Conservation (phyloP, 2,329 filamentous ascomycete species). For the Chaetomiaceae sp. region DNA sequence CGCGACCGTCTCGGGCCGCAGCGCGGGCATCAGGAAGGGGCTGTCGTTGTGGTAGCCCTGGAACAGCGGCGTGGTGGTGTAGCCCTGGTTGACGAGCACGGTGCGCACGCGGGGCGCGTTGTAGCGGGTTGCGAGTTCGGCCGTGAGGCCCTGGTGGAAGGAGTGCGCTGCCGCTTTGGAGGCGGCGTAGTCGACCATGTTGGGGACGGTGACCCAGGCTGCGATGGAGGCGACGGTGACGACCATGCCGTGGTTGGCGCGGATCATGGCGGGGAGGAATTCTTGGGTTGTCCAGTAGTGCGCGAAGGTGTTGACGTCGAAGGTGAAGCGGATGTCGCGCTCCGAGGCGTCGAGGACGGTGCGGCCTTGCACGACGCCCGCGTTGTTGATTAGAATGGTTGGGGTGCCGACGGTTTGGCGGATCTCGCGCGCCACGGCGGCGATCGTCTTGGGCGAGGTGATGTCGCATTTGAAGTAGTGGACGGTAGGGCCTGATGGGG, state of each 20-base stretch:
- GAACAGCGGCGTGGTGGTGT: constrained; percentile 58
- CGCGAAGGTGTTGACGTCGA: constrained; percentile 64
- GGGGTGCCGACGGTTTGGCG: constrained; percentile 55
- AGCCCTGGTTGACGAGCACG: constrained; percentile 60
- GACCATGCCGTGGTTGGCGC: constrained; percentile 64
- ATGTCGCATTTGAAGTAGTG: constrained; percentile 68
- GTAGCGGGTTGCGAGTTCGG: constrained; percentile 56
- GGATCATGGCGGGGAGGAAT: constrained; percentile 63
- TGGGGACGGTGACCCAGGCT: constrained; percentile 54
- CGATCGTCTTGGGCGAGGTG: constrained; percentile 51
- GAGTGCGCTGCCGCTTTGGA: constrained; percentile 62
- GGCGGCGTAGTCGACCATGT: constrained; percentile 63
- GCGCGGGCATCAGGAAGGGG: constrained; percentile 47
- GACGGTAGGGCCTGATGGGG: constrained; percentile 43
- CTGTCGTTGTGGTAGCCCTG: constrained; percentile 47
- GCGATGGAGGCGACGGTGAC: constrained; percentile 65
- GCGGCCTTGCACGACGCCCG: constrained; percentile 58
- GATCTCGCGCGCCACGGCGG: constrained; percentile 47
- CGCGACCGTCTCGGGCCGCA: constrained; percentile 59
- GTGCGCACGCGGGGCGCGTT: constrained; percentile 60
- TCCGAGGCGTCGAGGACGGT: constrained; percentile 55
- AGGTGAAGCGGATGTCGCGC: constrained; percentile 59
- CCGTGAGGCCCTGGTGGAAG: constrained; percentile 62
- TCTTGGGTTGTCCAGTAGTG: constrained; percentile 63
- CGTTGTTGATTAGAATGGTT: constrained; percentile 69